A percentile compares a stretch with the other conserved stretches of the same genome.
Evolutionary conservation across 805 yeast genomes (phyloP).

Genomic region (Starmera caribaea): DNA sequence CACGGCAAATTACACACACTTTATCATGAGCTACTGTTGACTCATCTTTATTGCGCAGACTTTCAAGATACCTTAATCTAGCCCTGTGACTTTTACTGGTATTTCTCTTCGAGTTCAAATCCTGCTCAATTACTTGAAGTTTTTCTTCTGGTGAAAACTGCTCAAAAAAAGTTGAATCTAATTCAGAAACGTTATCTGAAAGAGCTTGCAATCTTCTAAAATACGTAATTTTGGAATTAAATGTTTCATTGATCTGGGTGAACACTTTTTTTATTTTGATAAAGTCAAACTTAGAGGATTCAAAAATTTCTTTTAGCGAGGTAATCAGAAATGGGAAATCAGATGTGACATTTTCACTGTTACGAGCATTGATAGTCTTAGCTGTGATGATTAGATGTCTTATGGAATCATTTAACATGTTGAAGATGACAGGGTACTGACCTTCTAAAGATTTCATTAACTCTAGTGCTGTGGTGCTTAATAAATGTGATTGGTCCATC

Average conservation of each 20-base stretch:
- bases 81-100: conserved; percentile 14
- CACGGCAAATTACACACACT: conserved; percentile 72
- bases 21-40: conserved; percentile 18
- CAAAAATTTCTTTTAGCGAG: conserved; percentile 19
- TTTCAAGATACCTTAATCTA: conserved; percentile 39
- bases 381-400: conserved; percentile 9
- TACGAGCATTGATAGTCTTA: conserved; percentile 4
- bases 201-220: conserved; percentile 77
- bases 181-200: conserved; percentile 68
- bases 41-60: conserved; percentile 24
- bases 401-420: conserved; percentile 1
- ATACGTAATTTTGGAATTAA: conserved; percentile 73
- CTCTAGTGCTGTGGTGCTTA: neutral
- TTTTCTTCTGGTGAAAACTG: too few species aligned
- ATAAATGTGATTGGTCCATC: conserved; percentile 1
- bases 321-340: too few species aligned
- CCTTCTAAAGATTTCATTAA: conserved; percentile 9
- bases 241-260: conserved; percentile 49
- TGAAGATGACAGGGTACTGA: conserved; percentile 1
- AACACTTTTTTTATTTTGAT: conserved; percentile 30
- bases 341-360: neutral
- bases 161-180: conserved; percentile 14
- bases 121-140: too few species aligned
- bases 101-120: too few species aligned
- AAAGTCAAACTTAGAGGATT: conserved; percentile 21